Evolutionary conservation across 108 stramenopile species (phyloP).

Genomic region (Poteriospumella lacustris): DNA sequence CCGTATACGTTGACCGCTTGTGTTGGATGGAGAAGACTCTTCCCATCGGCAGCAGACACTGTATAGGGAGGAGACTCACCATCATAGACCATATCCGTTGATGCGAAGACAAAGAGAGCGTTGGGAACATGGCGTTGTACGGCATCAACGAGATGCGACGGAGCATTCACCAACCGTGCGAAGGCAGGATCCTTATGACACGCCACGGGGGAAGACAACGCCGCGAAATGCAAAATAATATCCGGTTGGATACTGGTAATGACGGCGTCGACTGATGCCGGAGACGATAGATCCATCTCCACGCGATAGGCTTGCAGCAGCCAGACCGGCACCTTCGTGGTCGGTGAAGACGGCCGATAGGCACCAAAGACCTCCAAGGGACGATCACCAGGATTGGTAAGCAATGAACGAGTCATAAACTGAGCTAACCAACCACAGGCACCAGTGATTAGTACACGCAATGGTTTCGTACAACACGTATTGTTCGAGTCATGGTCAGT

Average conservation of each 20-base stretch:
- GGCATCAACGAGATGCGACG: background rate
- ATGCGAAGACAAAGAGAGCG: background rate
- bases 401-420: background rate
- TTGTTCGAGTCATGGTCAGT: background rate
- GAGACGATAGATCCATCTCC: background rate
- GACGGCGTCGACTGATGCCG: background rate
- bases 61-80: conserved; percentile 12
- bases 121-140: background rate
- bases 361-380: no score
- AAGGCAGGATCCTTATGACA: background rate
- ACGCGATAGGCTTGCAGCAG: no score
- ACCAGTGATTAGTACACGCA: background rate
- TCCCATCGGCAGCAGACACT: background rate
- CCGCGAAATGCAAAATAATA: conserved; percentile 16
- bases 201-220: background rate
- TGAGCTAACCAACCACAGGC: background rate
- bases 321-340: no score
- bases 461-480: background rate
- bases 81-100: conserved; percentile 26
- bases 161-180: background rate
- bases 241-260: background rate
- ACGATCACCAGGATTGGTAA: no score
- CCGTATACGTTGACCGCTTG: conserved; percentile 2
- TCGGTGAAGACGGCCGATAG: no score
- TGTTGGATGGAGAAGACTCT: no score